phyloP scores from a whole-genome alignment of 192 early-diverging fungal species.

The Thamnidium elegans region DNA sequence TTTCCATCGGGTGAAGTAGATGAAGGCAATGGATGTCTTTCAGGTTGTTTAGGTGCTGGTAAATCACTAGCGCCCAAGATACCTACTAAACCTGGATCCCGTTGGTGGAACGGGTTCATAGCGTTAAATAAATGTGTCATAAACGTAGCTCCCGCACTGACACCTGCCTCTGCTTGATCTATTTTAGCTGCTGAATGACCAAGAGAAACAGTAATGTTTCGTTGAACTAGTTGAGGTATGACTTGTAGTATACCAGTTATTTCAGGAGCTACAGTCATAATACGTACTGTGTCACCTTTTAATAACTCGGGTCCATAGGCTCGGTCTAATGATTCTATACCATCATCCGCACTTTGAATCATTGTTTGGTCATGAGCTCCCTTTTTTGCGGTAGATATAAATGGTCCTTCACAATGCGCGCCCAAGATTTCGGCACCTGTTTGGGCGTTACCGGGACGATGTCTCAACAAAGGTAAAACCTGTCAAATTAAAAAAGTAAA shows the following conservation, averaged over 20 bases:
- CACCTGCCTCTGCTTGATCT: conserved; percentile 60
- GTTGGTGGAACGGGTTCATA: conserved; percentile 80
- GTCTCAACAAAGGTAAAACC: conserved; percentile 64
- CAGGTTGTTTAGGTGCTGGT: conserved; percentile 18
- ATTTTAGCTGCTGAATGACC: conserved; percentile 70
- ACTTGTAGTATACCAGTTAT: conserved; percentile 65
- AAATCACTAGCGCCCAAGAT: conserved; percentile 57
- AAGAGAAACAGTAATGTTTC: conserved; percentile 65
- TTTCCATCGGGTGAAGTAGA: conserved; percentile 31
- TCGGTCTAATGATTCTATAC: conserved; percentile 62
- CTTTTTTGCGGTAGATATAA: conserved; percentile 58
- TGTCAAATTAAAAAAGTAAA: conserved; percentile 14
- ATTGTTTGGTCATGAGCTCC: conserved; percentile 70
- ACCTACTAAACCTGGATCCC: conserved; percentile 80
- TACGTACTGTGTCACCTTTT: conserved; percentile 48
- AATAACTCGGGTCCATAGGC: conserved; percentile 66
- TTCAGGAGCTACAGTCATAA: conserved; percentile 80
- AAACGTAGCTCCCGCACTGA: conserved; percentile 61
- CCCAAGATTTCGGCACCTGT: conserved; percentile 71
- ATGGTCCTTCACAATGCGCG: conserved; percentile 68
- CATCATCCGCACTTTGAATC: conserved; percentile 48
- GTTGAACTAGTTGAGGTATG: conserved; percentile 61
- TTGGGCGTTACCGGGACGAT: conserved; percentile 57
- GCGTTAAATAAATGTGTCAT: conserved; percentile 88
- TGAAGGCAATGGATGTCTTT: conserved; percentile 29